Percentiles rank a stretch among this genome's conserved stretches.
Evolutionary conservation across 805 yeast species (phyloP).

Genomic region (Metschnikowia kunwiensis): DNA sequence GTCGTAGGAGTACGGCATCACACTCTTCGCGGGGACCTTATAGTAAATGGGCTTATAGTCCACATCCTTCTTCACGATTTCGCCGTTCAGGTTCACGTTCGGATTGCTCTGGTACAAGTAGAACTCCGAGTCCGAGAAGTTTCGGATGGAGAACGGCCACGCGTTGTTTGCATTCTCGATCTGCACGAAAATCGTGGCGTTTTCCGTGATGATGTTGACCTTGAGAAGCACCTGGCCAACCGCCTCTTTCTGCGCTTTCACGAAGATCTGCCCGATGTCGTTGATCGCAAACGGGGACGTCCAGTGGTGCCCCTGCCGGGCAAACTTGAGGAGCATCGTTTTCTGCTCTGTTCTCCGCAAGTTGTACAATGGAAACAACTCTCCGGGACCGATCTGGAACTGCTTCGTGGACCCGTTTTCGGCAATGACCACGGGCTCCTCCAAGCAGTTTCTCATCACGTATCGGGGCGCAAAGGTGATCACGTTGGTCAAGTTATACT

Average conservation of each 20-base stretch:
- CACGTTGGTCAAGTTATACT: constrained; percentile 71
- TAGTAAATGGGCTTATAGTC: constrained; percentile 77
- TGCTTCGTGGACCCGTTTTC: constrained; percentile 64
- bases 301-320: constrained; percentile 62
- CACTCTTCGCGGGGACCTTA: constrained; percentile 81
- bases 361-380: constrained; percentile 58
- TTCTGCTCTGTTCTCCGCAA: constrained; percentile 56
- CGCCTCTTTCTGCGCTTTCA: constrained; percentile 64
- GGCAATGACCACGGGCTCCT: constrained; percentile 53
- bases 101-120: constrained; percentile 87
- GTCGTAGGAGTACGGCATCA: constrained; percentile 98
- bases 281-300: constrained; percentile 83
- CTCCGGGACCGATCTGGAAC: constrained; percentile 44
- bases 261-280: constrained; percentile 77
- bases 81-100: constrained; percentile 58
- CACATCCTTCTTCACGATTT: constrained; percentile 44
- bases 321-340: constrained; percentile 57
- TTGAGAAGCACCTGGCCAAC: constrained; percentile 68
- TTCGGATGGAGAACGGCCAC: constrained; percentile 94
- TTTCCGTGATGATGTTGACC: constrained; percentile 72
- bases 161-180: constrained; percentile 65
- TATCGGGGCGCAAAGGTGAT: constrained; percentile 82
- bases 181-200: constrained; percentile 76
- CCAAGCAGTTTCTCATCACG: constrained; percentile 61
- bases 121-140: constrained; percentile 85